phyloP scores from a whole-genome alignment of 1,139 yeast species.

The Pichia norvegensis region DNA sequence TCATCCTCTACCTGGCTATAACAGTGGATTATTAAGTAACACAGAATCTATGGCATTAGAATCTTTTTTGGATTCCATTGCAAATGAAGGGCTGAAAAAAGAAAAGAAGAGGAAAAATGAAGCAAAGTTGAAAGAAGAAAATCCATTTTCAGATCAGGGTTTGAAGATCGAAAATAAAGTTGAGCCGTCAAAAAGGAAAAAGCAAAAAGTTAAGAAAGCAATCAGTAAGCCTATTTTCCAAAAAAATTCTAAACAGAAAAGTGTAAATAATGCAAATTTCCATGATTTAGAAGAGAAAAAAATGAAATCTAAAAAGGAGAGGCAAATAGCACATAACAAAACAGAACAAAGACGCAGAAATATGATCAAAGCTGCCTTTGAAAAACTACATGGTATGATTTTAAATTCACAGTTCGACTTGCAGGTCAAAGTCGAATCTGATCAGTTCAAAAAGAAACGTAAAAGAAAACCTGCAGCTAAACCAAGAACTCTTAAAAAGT shows the following conservation, averaged over 20 bases:
- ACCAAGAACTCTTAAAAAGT: slow-evolving; percentile 9
- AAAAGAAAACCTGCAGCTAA: slow-evolving; percentile 3
- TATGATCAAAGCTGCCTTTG: slow-evolving; percentile 58
- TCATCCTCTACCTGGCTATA: not conserved
- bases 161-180: not conserved
- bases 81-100: slow-evolving; percentile 19
- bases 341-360: slow-evolving; percentile 74
- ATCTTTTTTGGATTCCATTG: slow-evolving; percentile 34
- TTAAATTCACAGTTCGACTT: slow-evolving; percentile 16
- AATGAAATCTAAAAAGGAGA: slow-evolving; percentile 35
- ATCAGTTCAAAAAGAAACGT: slow-evolving; percentile 3
- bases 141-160: not conserved
- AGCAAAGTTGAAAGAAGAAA: not conserved
- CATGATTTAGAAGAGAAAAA: not conserved
- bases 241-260: not conserved
- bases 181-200: not conserved
- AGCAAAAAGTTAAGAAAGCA: not conserved
- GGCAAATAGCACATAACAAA: slow-evolving; percentile 61
- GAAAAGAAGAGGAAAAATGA: not conserved
- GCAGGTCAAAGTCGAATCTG: slow-evolving; percentile 5
- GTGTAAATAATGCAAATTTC: not conserved
- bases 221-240: not conserved
- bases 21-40: slow-evolving; percentile 22
- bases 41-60: slow-evolving; percentile 33
- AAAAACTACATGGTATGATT: slow-evolving; percentile 34